Evolutionary conservation across 2,329 filamentous ascomycete species (phyloP).

Genomic region (Talaromyces marneffei): DNA sequence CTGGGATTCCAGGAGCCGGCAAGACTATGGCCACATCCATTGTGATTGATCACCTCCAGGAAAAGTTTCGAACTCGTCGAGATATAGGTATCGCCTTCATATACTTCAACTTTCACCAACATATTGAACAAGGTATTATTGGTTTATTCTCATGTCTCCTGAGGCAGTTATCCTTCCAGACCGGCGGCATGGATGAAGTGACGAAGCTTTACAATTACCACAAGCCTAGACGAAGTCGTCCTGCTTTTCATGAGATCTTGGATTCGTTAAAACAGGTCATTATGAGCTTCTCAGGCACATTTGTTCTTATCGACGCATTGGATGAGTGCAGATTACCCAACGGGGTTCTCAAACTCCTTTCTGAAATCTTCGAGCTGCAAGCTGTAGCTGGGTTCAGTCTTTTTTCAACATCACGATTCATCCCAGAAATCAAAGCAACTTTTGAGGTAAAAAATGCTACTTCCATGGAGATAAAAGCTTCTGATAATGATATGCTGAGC

Average conservation of each 20-base stretch:
- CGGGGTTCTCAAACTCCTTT: slow-evolving; percentile 14
- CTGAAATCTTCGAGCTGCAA: slow-evolving; percentile 18
- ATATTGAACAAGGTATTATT: slow-evolving; percentile 1
- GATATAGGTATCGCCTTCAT: slow-evolving; percentile 6
- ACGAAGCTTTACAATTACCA: slow-evolving; percentile 16
- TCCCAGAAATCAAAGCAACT: slow-evolving; percentile 19
- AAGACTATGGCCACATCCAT: slow-evolving; percentile 39
- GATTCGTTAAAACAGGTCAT: background rate
- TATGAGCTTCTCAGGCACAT: slow-evolving; percentile 12
- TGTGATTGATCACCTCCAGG: slow-evolving; percentile 27
- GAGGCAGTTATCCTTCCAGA: slow-evolving; percentile 9
- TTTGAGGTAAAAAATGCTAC: slow-evolving; percentile 13
- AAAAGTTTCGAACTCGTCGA: background rate
- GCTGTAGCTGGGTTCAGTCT: slow-evolving; percentile 16
- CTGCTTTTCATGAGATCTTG: slow-evolving; percentile 14
- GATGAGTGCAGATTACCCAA: slow-evolving; percentile 18
- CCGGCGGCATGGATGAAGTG: background rate
- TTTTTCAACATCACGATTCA: slow-evolving; percentile 27
- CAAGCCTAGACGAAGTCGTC: slow-evolving; percentile 7
- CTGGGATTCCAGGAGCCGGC: slow-evolving; percentile 37
- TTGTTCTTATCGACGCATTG: slow-evolving; percentile 20
- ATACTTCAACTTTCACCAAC: slow-evolving; percentile 9
- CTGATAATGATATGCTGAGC: background rate
- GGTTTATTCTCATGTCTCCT: slow-evolving; percentile 1
- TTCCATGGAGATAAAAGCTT: background rate